Base-by-base conservation (phyloP, 495 filamentous ascomycete genomes). In the Acidomyces sp. region DNA sequence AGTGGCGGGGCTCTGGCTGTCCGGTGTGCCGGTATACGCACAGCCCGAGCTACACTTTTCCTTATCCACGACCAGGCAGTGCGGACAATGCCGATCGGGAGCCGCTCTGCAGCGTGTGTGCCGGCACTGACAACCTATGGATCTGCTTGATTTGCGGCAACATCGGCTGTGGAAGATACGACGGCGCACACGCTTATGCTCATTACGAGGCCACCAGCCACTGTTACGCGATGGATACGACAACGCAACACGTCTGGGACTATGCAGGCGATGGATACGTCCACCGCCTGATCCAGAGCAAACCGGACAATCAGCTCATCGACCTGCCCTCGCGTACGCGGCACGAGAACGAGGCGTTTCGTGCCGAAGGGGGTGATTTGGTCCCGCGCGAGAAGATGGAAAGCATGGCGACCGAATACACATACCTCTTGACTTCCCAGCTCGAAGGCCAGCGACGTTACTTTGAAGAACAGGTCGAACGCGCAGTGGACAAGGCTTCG, bases 221-320 rank as follows among this genome's bases (percentile, higher is more conserved):
- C 59, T 82, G 75, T 43, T 97, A 92, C 55, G 82, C 85, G 34
- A 79, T 97, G 63, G 92, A 97, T 55, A 72, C 96, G 23, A 74
- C 74, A 29, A 87, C 86, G 0, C 88, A 97, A 55, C 81, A 88
- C 43, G 85, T 97, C 4, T 97, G 90, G 90, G 92, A 97, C 64
- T 97, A 97, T 54, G 80, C 80, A 0, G 82, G 81, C 24, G 92
- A 97, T 52, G 79, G 77, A 46, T 97, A 93, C 67, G 90, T 96
- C 15, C 90, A 97, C 62, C 80, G 90, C 7, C 75, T 97, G 24
- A 88, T 96, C 39, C 79, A 90, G 49, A 82, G 81, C 50, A 92
- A 93, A 62, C 77, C 80, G 3, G 85, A 94, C 55, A 85, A 83
- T 34, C 85, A 95, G 54, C 68, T 93, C 1, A 78, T 94, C 29